Evolutionary conservation across 495 filamentous ascomycete species (phyloP), one percentile per base, ranked within the genome.

Genomic region (Trypethelium eluteriae): DNA sequence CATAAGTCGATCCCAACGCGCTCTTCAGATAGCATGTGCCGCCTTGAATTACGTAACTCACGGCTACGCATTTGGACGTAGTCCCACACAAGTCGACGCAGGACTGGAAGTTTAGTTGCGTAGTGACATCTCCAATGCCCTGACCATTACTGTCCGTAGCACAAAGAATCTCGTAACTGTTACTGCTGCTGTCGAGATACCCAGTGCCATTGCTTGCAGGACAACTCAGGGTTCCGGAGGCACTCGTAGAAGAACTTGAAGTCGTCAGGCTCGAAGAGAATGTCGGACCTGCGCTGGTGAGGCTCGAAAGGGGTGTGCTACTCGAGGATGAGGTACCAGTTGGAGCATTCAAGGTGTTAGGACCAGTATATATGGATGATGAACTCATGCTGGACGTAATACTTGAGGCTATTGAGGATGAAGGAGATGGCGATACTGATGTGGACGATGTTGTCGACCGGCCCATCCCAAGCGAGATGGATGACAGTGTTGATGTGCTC

Each of bases 161-260:
- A 38, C 61, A 62, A 7, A 62, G n/a, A 2, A 62, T 38, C 34
- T 38, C 39, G 61, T 62, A 62, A 6, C n/a, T 14, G 16, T 32
- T 62, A 6, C 61, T 34, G 6, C 34, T 16, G n/a, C 34, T 35
- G 39, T 62, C 61, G 34, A 39, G 16, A 38, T 62, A 62, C 14
- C n/a, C 61, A 16, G 61, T 62, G 16, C 61, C 61, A 38, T 62
- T 62, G 35, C 34, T 16, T 38, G 61, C 6, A 62, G 61, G 61
- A 39, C 61, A 62, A 9, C 39, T 35, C 16, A 62, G 61, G 3
- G 18, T 2, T 7, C 18, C 56, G 11, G 9, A 18, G 56, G 56
- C 25, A 7, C 9, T 61, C 35, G 18, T 7, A 25, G 53, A 62
- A 38, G 59, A 38, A 14, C 38, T 46, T 16, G 41, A 44, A 44